Conservation (phyloP, 1,139 yeast species). For the Meyerozyma carpophila region DNA sequence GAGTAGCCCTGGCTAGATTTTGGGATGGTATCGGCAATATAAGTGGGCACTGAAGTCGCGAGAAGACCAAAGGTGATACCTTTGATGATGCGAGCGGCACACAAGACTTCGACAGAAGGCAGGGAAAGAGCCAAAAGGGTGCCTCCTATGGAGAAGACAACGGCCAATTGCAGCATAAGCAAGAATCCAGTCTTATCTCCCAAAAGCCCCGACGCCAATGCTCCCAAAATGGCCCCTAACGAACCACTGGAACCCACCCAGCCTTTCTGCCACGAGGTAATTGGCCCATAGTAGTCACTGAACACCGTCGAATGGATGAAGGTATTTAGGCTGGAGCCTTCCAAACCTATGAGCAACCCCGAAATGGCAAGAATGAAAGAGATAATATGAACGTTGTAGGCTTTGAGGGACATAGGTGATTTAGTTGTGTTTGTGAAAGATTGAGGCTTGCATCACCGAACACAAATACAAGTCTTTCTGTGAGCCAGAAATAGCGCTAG, state of each 20-base stretch:
- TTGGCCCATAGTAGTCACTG: conserved; percentile 17
- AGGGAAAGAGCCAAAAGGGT: conserved; percentile 20
- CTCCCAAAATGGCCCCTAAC: conserved; percentile 32
- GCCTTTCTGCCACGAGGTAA: conserved; percentile 20
- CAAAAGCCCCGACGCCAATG: conserved; percentile 26
- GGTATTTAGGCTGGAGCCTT: conserved; percentile 21
- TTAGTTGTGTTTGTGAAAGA: conserved; percentile 3
- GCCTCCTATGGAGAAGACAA: conserved; percentile 26
- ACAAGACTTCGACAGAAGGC: conserved; percentile 19
- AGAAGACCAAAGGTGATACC: conserved; percentile 30
- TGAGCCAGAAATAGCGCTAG: too few relatives aligned
- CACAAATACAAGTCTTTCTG: neutral
- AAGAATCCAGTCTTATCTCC: conserved; percentile 26
- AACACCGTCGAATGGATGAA: conserved; percentile 20
- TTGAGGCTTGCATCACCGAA: neutral
- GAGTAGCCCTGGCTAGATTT: conserved; percentile 16
- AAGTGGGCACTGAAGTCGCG: conserved; percentile 26
- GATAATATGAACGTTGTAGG: conserved; percentile 13
- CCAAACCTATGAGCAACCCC: conserved; percentile 30
- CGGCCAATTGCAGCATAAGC: conserved; percentile 19
- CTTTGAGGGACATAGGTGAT: conserved; percentile 11
- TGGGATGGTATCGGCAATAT: conserved; percentile 27
- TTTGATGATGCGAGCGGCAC: conserved; percentile 24
- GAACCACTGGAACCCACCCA: conserved; percentile 24
- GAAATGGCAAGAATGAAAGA: conserved; percentile 18